These are phyloP conservation scores for Lichtheimia ornata DNA, from an alignment of 371 early-diverging fungal species.

Conservation along the genomic window DNA sequence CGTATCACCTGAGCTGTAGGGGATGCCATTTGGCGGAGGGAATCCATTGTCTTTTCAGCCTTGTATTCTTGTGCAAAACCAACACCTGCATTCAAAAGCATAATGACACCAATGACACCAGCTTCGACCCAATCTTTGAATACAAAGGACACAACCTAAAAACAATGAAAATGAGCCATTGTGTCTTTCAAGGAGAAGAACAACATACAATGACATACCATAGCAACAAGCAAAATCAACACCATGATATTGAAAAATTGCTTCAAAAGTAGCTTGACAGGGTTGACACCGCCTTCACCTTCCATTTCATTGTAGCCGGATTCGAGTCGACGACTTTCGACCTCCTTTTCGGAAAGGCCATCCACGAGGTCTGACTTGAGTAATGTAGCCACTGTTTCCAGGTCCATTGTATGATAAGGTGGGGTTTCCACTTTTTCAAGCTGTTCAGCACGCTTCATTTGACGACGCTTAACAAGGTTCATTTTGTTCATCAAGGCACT, in stretches of 20 bases:
- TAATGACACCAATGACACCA: constrained; percentile 74
- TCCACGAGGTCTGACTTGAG: constrained; percentile 58
- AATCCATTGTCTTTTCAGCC: constrained; percentile 89
- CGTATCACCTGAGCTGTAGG: constrained; percentile 76
- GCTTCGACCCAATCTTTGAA: constrained; percentile 70
- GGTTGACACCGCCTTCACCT: constrained; percentile 69
- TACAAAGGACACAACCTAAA: constrained; percentile 58
- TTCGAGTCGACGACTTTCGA: constrained; percentile 51
- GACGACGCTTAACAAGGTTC: constrained; percentile 37
- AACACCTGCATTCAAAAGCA: constrained; percentile 77
- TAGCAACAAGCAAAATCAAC: constrained; percentile 75
- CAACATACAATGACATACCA: constrained; percentile 35
- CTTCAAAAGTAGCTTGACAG: constrained; percentile 66
- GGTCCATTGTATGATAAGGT: constrained; percentile 59
- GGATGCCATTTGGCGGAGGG: constrained; percentile 81
- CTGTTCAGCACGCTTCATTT: constrained; percentile 14
- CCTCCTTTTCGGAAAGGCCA: constrained; percentile 61
- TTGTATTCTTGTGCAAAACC: constrained; percentile 89
- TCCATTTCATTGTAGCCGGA: constrained; percentile 75
- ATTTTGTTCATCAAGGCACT: constrained; percentile 45
- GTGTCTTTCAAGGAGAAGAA: neutral
- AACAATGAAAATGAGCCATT: too few relatives aligned
- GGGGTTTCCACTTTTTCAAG: constrained; percentile 36
- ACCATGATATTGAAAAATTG: constrained; percentile 87
- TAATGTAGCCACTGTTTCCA: constrained; percentile 59